Conservation (phyloP, 352 stramenopile genomes). For the Phytophthora crassamura region DNA sequence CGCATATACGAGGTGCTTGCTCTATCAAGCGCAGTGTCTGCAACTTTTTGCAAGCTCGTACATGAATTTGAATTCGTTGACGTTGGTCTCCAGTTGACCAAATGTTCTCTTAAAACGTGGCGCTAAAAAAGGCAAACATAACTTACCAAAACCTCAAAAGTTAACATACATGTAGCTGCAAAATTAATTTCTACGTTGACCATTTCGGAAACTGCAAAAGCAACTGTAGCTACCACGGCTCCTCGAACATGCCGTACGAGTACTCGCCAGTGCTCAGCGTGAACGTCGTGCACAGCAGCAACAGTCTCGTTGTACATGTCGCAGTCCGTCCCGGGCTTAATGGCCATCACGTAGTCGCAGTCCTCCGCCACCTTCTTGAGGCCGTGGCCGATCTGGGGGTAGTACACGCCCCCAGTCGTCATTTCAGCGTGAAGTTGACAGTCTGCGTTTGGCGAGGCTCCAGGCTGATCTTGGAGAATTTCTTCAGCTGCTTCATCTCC, state of each 20-base stretch:
- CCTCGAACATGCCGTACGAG: conserved; percentile 15
- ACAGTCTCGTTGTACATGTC: conserved; percentile 44
- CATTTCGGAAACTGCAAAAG: too few relatives aligned
- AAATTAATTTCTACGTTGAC: too few relatives aligned
- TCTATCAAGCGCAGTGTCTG: too few relatives aligned
- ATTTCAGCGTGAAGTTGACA: conserved; percentile 44
- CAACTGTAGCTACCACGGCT: conserved; percentile 4
- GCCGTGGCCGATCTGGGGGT: conserved; percentile 53
- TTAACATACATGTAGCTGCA: too few relatives aligned
- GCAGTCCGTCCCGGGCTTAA: conserved; percentile 70
- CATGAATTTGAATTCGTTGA: too few relatives aligned
- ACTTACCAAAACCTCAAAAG: too few relatives aligned
- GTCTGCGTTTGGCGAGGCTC: conserved; percentile 30
- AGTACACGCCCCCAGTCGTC: conserved; percentile 58
- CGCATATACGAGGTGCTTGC: too few relatives aligned
- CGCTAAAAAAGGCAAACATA: too few relatives aligned
- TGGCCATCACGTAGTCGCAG: conserved; percentile 57
- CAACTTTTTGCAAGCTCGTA: too few relatives aligned
- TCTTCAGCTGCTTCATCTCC: conserved; percentile 76
- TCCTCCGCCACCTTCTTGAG: too few relatives aligned
- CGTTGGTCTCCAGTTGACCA: too few relatives aligned
- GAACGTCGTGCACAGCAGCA: conserved; percentile 45
- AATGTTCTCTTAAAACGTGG: too few relatives aligned
- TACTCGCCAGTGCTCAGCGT: conserved; percentile 26
- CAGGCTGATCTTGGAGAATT: conserved; percentile 70